Conservation (phyloP, 192 early-diverging fungal genomes). For the Coemansia sp. region DNA sequence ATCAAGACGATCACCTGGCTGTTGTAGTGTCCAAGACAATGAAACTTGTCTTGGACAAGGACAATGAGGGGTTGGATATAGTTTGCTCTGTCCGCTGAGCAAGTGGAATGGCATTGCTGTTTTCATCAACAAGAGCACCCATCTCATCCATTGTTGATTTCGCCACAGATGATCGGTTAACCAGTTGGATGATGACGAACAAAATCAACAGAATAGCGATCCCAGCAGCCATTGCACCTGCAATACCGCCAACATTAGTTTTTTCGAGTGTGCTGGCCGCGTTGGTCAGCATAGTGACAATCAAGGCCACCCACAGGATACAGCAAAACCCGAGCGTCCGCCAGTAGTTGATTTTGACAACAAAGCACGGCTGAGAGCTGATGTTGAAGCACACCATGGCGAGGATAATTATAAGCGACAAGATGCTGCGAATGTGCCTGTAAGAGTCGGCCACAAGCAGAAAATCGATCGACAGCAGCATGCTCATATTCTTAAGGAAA, state of each 20-base stretch:
- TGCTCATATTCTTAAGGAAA: slow-evolving; percentile 73
- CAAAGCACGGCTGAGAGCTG: slow-evolving; percentile 71
- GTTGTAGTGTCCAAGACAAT: background rate
- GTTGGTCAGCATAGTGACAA: slow-evolving; percentile 69
- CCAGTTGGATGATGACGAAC: slow-evolving; percentile 50
- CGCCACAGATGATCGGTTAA: slow-evolving; percentile 1
- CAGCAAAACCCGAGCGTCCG: slow-evolving; percentile 66
- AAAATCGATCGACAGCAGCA: slow-evolving; percentile 70
- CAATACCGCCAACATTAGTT: slow-evolving; percentile 45
- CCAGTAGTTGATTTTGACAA: slow-evolving; percentile 75
- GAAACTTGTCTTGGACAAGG: background rate
- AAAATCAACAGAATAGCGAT: slow-evolving; percentile 60
- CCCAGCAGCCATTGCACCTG: slow-evolving; percentile 58
- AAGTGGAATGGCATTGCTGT: background rate
- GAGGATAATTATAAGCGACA: slow-evolving; percentile 69
- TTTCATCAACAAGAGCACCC: slow-evolving; percentile 4
- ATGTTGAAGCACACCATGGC: slow-evolving; percentile 78
- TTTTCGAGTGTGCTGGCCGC: slow-evolving; percentile 35
- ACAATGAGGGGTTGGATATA: background rate
- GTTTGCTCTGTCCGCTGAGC: background rate
- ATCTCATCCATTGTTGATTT: background rate
- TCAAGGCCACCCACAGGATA: slow-evolving; percentile 68
- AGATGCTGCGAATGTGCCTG: slow-evolving; percentile 63
- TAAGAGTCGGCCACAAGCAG: slow-evolving; percentile 63
- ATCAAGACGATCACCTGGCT: background rate